A percentile compares a stretch with the other conserved stretches of the same genome.
phyloP scores from a whole-genome alignment of 2,329 filamentous ascomycete species.

The Sarocladium kiliense region DNA sequence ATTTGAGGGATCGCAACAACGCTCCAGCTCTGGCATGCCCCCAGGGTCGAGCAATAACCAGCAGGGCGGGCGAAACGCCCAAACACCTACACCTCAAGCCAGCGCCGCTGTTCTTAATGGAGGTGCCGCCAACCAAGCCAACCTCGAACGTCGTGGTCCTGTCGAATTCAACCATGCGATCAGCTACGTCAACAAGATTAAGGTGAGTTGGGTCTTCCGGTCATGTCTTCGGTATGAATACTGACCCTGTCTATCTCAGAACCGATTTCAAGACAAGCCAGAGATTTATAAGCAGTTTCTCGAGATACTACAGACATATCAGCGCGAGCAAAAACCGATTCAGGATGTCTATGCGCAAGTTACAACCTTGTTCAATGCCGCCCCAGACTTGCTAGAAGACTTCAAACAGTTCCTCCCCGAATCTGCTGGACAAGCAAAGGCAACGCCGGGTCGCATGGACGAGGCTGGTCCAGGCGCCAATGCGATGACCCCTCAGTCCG shows the following conservation, averaged over 20 bases:
- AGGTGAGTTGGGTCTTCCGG: slow-evolving; percentile 52
- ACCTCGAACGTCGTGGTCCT: slow-evolving; percentile 80
- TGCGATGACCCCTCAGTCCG: slow-evolving; percentile 44
- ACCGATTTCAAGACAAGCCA: slow-evolving; percentile 91
- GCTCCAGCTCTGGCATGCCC: slow-evolving; percentile 23
- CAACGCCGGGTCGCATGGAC: slow-evolving; percentile 54
- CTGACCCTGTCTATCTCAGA: slow-evolving; percentile 45
- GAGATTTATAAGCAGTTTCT: slow-evolving; percentile 99
- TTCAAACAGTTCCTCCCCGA: slow-evolving; percentile 99
- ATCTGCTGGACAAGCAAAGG: slow-evolving; percentile 55
- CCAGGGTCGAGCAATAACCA: slow-evolving; percentile 32
- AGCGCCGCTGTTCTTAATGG: slow-evolving; percentile 58
- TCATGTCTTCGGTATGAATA: slow-evolving; percentile 9
- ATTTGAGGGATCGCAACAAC: slow-evolving; percentile 27
- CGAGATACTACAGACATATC: slow-evolving; percentile 96
- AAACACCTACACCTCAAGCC: slow-evolving; percentile 54
- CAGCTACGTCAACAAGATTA: slow-evolving; percentile 99
- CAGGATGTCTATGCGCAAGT: slow-evolving; percentile 98
- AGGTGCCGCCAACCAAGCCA: slow-evolving; percentile 51
- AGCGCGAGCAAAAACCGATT: slow-evolving; percentile 95
- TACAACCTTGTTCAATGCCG: slow-evolving; percentile 86
- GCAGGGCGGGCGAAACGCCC: slow-evolving; percentile 45
- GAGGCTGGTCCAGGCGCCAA: slow-evolving; percentile 37
- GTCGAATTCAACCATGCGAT: slow-evolving; percentile 99
- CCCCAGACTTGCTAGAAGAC: slow-evolving; percentile 91